Evolutionary conservation across 164 flowering plant species (phyloP).

Genomic region (Malania oleifera): DNA sequence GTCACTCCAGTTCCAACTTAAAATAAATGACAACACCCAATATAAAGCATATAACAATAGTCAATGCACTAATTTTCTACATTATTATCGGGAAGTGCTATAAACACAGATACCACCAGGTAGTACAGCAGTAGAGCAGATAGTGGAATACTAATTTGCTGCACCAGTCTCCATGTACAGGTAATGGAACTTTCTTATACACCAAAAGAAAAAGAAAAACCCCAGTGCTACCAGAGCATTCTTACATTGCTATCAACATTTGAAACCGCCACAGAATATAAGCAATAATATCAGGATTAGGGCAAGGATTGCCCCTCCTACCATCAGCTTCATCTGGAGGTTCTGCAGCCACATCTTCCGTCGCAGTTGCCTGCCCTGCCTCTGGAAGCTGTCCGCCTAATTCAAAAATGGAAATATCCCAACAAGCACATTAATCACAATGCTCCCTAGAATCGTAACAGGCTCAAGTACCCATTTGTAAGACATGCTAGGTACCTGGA

Average conservation of each 20-base stretch:
- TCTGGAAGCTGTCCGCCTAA: constrained; percentile 96
- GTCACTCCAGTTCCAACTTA: too few relatives aligned
- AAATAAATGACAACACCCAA: too few relatives aligned
- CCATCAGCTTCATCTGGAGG: constrained; percentile 71
- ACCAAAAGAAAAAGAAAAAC: neutral
- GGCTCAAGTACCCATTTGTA: neutral
- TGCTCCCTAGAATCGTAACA: neutral
- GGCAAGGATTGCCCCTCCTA: constrained; percentile 50
- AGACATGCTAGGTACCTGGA: constrained; percentile 64
- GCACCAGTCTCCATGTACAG: neutral
- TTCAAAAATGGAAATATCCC: neutral
- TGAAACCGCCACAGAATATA: constrained; percentile 54
- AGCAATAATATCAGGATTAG: constrained; percentile 64
- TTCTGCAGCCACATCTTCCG: constrained; percentile 95
- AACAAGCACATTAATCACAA: neutral
- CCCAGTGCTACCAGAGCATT: too few relatives aligned
- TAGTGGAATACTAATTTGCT: too few relatives aligned
- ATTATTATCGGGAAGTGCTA: too few relatives aligned
- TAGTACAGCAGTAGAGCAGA: too few relatives aligned
- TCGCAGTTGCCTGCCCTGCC: constrained; percentile 93
- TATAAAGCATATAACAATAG: too few relatives aligned
- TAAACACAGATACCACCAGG: too few relatives aligned
- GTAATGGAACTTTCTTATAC: constrained; percentile 6
- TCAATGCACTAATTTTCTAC: too few relatives aligned
- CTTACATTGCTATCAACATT: constrained; percentile 33